These are phyloP conservation scores for Claviceps paspali DNA, from an alignment of 2,329 filamentous ascomycete genomes.

Conservation along the genomic window DNA sequence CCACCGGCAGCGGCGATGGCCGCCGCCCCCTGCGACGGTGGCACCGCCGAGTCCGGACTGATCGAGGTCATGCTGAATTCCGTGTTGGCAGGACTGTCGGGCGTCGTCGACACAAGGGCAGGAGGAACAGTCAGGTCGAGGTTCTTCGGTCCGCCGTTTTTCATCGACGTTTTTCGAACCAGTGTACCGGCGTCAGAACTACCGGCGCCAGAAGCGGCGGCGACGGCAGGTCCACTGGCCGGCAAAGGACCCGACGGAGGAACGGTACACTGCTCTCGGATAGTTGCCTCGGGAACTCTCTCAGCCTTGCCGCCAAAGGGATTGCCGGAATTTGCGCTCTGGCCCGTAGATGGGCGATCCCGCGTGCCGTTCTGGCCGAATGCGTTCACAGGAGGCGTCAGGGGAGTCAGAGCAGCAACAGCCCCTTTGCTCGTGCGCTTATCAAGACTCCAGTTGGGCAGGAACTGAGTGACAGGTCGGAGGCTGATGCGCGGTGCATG, in stretches of 20 bases:
- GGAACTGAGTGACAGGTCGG: slow-evolving; percentile 70
- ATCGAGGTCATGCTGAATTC: slow-evolving; percentile 46
- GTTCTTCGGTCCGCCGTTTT: slow-evolving; percentile 33
- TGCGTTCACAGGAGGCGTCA: slow-evolving; percentile 8
- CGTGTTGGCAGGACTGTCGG: slow-evolving; percentile 46
- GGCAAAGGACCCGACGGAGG: slow-evolving; percentile 16
- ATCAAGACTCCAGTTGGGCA: slow-evolving; percentile 43
- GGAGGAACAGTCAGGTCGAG: slow-evolving; percentile 37
- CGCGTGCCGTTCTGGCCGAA: slow-evolving; percentile 21
- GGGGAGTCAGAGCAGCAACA: slow-evolving; percentile 22
- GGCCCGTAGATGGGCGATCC: slow-evolving; percentile 31
- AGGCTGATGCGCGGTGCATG: slow-evolving; percentile 70
- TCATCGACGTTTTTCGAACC: slow-evolving; percentile 40
- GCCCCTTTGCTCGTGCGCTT: slow-evolving; percentile 35
- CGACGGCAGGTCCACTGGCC: slow-evolving; percentile 23
- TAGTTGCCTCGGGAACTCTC: slow-evolving; percentile 27
- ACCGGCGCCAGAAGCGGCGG: slow-evolving; percentile 10
- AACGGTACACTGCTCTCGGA: slow-evolving; percentile 15
- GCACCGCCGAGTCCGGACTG: slow-evolving; percentile 27
- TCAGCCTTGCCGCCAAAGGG: slow-evolving; percentile 55
- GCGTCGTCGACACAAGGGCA: slow-evolving; percentile 21
- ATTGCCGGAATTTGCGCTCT: slow-evolving; percentile 42
- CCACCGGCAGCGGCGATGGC: slow-evolving; percentile 49
- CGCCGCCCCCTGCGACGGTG: slow-evolving; percentile 28
- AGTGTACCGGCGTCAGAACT: slow-evolving; percentile 24